Percentiles rank a stretch among this genome's conserved stretches.
Evolutionary conservation across 352 stramenopile species (phyloP).

Genomic region (Blastocystis sp.): DNA sequence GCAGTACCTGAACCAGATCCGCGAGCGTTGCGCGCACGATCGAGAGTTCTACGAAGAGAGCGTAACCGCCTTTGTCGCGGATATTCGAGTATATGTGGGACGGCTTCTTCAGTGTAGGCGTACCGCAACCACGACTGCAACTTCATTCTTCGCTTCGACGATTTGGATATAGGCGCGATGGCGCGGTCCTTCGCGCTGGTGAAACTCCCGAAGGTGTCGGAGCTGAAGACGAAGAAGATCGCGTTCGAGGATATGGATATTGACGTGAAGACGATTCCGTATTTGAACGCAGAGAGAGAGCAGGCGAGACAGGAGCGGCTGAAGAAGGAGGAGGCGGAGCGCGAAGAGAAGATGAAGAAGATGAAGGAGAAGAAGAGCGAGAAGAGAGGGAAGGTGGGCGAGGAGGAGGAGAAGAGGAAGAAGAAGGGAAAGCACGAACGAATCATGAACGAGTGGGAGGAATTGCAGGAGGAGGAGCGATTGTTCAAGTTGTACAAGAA

Average conservation of each 20-base stretch:
- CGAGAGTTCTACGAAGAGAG: slow-evolving; percentile 96
- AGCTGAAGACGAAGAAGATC: slow-evolving; percentile 80
- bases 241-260: slow-evolving; percentile 76
- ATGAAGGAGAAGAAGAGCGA: slow-evolving; percentile 80
- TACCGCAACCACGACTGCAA: slow-evolving; percentile 98
- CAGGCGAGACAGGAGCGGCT: slow-evolving; percentile 93
- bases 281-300: slow-evolving; percentile 81
- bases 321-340: slow-evolving; percentile 79
- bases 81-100: slow-evolving; percentile 53
- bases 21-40: slow-evolving; percentile 86
- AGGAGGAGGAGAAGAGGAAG: slow-evolving; percentile 83
- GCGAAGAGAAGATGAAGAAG: slow-evolving; percentile 79
- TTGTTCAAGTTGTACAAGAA: slow-evolving; percentile 94
- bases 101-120: slow-evolving; percentile 79
- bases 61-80: slow-evolving; percentile 89
- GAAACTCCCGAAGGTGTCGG: slow-evolving; percentile 86
- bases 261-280: slow-evolving; percentile 77
- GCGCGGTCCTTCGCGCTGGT: slow-evolving; percentile 85
- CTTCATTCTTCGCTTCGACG: slow-evolving; percentile 97
- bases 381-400: slow-evolving; percentile 79
- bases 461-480: slow-evolving; percentile 94
- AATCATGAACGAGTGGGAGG: slow-evolving; percentile 98
- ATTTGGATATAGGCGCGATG: slow-evolving; percentile 90
- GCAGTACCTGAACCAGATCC: slow-evolving; percentile 86
- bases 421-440: slow-evolving; percentile 93